These are phyloP conservation scores for Monosporozyma solicola DNA, from an alignment of 805 yeast species.

Conservation along the genomic window DNA sequence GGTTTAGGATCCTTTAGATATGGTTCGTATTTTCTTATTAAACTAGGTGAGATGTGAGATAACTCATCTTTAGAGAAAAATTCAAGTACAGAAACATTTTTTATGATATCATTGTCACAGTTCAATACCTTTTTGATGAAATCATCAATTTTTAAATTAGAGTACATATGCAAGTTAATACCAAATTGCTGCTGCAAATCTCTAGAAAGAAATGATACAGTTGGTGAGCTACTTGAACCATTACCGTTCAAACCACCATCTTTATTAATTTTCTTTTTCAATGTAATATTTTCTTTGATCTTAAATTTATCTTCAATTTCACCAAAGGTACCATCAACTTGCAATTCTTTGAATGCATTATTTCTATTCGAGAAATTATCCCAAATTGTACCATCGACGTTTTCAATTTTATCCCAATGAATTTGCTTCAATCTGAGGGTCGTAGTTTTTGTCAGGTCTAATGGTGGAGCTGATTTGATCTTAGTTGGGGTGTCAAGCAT, in stretches of 20 bases:
- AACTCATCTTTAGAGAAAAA: conserved; percentile 62
- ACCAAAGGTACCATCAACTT: conserved; percentile 52
- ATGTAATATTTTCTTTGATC: conserved; percentile 35
- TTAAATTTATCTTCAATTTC: conserved; percentile 53
- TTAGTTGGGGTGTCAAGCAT: background rate
- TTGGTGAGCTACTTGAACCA: conserved; percentile 32
- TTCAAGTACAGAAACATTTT: conserved; percentile 52
- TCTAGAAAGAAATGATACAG: conserved; percentile 51
- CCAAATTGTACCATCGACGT: conserved; percentile 58
- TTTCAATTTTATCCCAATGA: conserved; percentile 72
- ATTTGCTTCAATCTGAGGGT: conserved; percentile 63
- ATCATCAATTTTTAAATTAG: conserved; percentile 43
- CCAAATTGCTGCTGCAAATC: conserved; percentile 75
- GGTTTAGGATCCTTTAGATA: conserved; percentile 41
- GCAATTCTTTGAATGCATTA: conserved; percentile 40
- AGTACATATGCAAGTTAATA: conserved; percentile 61
- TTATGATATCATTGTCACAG: conserved; percentile 50
- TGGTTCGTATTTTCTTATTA: conserved; percentile 52
- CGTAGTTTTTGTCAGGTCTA: conserved; percentile 8
- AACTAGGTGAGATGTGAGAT: conserved; percentile 46
- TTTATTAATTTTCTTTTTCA: conserved; percentile 28
- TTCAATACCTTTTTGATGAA: conserved; percentile 45
- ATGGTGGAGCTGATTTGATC: conserved; percentile 21
- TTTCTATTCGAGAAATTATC: conserved; percentile 31
- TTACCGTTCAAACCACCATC: conserved; percentile 26